Conservation (phyloP, 2,329 filamentous ascomycete species). For the Aschersonia sp. region DNA sequence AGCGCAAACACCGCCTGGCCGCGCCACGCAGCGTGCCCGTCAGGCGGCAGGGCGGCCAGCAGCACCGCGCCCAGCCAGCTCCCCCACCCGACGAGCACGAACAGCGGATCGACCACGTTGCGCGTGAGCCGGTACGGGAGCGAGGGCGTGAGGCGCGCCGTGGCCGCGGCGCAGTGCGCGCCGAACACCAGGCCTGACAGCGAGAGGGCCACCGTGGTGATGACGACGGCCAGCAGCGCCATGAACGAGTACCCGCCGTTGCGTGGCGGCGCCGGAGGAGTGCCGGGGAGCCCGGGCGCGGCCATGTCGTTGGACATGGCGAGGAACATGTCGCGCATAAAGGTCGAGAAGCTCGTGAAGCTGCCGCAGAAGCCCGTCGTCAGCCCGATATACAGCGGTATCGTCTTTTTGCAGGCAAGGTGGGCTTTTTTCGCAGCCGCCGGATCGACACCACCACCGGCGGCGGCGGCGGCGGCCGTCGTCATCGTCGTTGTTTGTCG, state of each 20-base stretch:
- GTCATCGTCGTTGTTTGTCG: constrained; percentile 5
- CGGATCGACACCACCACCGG: too few species aligned
- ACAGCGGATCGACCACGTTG: constrained; percentile 45
- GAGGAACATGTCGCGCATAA: constrained; percentile 68
- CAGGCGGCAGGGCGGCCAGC: constrained; percentile 56
- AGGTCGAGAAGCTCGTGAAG: constrained; percentile 80
- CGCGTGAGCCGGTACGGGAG: constrained; percentile 43
- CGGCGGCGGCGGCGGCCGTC: constrained; percentile 20
- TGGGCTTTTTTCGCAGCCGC: constrained; percentile 38
- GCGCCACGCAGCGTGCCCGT: constrained; percentile 52
- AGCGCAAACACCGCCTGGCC: constrained; percentile 61
- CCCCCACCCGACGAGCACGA: constrained; percentile 52
- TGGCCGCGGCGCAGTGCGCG: constrained; percentile 54
- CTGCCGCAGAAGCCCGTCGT: constrained; percentile 80
- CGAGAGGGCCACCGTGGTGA: constrained; percentile 57
- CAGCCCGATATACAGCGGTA: constrained; percentile 77
- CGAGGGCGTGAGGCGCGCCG: constrained; percentile 44
- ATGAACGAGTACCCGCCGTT: constrained; percentile 71
- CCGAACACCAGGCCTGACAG: constrained; percentile 57
- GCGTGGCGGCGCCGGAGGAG: constrained; percentile 23
- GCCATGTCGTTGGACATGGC: constrained; percentile 61
- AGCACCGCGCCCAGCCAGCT: constrained; percentile 68
- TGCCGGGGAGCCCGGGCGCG: constrained; percentile 13
- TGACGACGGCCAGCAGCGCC: constrained; percentile 61
- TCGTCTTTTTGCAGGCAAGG: constrained; percentile 60